phyloP scores from a whole-genome alignment of 2,329 filamentous ascomycete genomes.

The Neurospora sp. region DNA sequence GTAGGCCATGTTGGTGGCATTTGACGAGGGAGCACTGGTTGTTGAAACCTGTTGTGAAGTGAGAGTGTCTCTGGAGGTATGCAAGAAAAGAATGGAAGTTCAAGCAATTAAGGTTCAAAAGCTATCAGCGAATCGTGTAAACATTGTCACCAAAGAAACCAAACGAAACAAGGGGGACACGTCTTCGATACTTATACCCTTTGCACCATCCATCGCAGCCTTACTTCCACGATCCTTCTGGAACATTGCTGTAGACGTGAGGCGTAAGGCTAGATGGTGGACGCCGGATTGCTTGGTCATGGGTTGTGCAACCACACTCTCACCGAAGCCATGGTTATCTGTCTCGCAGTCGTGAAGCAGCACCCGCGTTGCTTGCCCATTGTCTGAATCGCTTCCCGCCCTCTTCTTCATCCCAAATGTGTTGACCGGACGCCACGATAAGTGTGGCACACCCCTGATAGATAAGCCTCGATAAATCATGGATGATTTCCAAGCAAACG shows the following conservation, averaged over 20 bases:
- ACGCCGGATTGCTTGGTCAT: background rate
- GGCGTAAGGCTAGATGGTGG: background rate
- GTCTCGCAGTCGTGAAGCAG: background rate
- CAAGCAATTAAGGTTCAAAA: background rate
- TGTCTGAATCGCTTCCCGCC: background rate
- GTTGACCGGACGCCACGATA: background rate
- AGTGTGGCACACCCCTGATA: background rate
- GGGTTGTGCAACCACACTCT: background rate
- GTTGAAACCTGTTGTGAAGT: background rate
- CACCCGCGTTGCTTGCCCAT: background rate
- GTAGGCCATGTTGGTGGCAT: background rate
- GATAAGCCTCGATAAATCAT: background rate
- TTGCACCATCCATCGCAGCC: background rate
- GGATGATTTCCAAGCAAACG: background rate
- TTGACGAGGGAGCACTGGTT: background rate
- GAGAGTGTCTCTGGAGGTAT: background rate
- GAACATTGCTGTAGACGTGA: background rate
- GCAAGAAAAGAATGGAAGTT: background rate
- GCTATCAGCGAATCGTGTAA: background rate
- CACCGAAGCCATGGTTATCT: background rate
- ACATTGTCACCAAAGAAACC: background rate
- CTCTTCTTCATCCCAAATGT: background rate
- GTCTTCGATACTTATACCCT: background rate
- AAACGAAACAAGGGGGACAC: background rate
- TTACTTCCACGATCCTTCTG: background rate